Evolutionary conservation across 176 grass and related monocot species (phyloP).

Genomic region (Lolium multiflorum): DNA sequence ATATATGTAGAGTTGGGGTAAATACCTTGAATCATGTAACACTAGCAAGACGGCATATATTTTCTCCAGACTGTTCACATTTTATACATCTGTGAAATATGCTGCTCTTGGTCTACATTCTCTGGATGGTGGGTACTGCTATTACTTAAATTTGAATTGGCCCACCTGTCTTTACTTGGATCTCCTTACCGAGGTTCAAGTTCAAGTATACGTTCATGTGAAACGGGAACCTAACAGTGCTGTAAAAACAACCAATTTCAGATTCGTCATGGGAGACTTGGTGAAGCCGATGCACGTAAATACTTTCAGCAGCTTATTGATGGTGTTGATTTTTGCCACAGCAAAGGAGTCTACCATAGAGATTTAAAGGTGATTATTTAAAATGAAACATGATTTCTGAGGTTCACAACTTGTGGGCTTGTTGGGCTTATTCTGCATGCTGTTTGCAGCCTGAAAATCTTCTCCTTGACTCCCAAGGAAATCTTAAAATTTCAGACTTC

Average conservation of each 20-base stretch:
- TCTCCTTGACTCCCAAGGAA: slow-evolving; percentile 95
- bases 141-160: slow-evolving; percentile 35
- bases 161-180: slow-evolving; percentile 19
- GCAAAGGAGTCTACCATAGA: slow-evolving; percentile 93
- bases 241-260: slow-evolving; percentile 39
- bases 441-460: slow-evolving; percentile 93
- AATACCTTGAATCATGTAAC: neutral
- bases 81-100: slow-evolving; percentile 5
- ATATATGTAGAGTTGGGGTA: neutral
- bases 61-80: neutral
- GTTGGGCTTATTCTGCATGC: slow-evolving; percentile 44
- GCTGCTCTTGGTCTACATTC: neutral
- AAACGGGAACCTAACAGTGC: slow-evolving; percentile 6
- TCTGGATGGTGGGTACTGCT: neutral
- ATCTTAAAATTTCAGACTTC: slow-evolving; percentile 99
- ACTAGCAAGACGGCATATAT: neutral
- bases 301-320: slow-evolving; percentile 99
- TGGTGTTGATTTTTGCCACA: slow-evolving; percentile 91
- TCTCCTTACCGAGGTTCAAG: slow-evolving; percentile 16
- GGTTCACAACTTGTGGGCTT: slow-evolving; percentile 31
- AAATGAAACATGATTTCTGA: slow-evolving; percentile 29
- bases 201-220: neutral
- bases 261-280: slow-evolving; percentile 86
- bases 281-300: slow-evolving; percentile 83
- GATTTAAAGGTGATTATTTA: slow-evolving; percentile 78